These are phyloP conservation scores for Candida krabiensis DNA, from an alignment of 805 yeast species.

Conservation along the genomic window DNA sequence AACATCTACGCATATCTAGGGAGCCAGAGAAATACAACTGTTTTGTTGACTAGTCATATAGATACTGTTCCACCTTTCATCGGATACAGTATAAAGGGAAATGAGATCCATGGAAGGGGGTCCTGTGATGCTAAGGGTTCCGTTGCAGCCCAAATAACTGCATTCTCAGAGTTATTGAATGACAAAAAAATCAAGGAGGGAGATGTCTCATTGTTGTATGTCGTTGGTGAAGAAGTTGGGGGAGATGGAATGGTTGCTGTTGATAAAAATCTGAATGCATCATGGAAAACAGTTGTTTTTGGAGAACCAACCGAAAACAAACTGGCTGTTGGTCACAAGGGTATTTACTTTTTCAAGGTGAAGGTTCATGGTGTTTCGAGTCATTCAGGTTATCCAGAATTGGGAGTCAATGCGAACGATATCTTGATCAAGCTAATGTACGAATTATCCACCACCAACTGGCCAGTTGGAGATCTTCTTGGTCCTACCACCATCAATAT, in stretches of 20 bases:
- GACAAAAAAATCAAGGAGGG: constrained; percentile 44
- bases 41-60: constrained; percentile 61
- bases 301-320: constrained; percentile 77
- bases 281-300: constrained; percentile 63
- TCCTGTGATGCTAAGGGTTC: constrained; percentile 72
- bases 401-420: constrained; percentile 63
- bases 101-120: constrained; percentile 63
- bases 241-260: constrained; percentile 63
- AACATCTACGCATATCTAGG: constrained; percentile 62
- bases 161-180: constrained; percentile 47
- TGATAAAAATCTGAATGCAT: constrained; percentile 37
- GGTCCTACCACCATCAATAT: constrained; percentile 65
- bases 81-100: constrained; percentile 48
- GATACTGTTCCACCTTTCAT: constrained; percentile 74
- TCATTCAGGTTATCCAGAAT: constrained; percentile 71
- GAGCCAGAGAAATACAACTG: constrained; percentile 41
- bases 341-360: constrained; percentile 44
- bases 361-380: constrained; percentile 55
- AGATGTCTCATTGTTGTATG: constrained; percentile 58
- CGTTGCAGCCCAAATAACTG: constrained; percentile 60
- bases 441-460: constrained; percentile 41
- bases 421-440: constrained; percentile 52
- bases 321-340: constrained; percentile 71
- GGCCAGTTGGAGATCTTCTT: constrained; percentile 52
- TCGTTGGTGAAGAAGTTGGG: constrained; percentile 70